These are phyloP conservation scores for Daldinia bambusicola DNA, from an alignment of 495 filamentous ascomycete genomes.

Conservation along the genomic window DNA sequence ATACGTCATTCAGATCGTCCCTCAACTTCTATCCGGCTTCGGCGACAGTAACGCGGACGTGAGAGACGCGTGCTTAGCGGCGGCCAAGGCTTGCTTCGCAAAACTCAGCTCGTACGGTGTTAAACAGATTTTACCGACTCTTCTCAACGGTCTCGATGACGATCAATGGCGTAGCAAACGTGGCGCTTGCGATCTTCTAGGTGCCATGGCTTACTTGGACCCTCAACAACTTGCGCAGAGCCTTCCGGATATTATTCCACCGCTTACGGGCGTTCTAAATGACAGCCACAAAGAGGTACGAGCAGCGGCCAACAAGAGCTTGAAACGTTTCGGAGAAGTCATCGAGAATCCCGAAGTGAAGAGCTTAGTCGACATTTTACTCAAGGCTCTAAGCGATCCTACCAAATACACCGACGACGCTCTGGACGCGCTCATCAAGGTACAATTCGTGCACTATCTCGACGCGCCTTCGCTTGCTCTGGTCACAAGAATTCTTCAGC, in stretches of 20 bases:
- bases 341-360: constrained; percentile 98
- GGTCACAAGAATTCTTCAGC: constrained; percentile 93
- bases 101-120: constrained; percentile 95
- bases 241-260: constrained; percentile 94
- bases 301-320: constrained; percentile 87
- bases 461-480: constrained; percentile 95
- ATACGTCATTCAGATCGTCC: constrained; percentile 94
- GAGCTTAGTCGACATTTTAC: constrained; percentile 83
- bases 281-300: constrained; percentile 98
- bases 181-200: constrained; percentile 93
- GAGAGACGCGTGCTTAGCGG: constrained; percentile 89
- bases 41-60: constrained; percentile 90
- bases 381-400: constrained; percentile 96
- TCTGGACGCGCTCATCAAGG: constrained; percentile 91
- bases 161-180: constrained; percentile 98
- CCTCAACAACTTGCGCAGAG: constrained; percentile 92
- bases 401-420: constrained; percentile 98
- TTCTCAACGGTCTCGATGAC: constrained; percentile 93
- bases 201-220: constrained; percentile 97
- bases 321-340: constrained; percentile 97
- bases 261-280: constrained; percentile 90
- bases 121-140: constrained; percentile 89
- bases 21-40: constrained; percentile 87
- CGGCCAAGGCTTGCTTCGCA: constrained; percentile 93
- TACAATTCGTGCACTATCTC: constrained; percentile 94